Evolutionary conservation across 495 filamentous ascomycete species (phyloP), one percentile per base, ranked within the genome.

Genomic region (Penicillium ochrochloron): DNA sequence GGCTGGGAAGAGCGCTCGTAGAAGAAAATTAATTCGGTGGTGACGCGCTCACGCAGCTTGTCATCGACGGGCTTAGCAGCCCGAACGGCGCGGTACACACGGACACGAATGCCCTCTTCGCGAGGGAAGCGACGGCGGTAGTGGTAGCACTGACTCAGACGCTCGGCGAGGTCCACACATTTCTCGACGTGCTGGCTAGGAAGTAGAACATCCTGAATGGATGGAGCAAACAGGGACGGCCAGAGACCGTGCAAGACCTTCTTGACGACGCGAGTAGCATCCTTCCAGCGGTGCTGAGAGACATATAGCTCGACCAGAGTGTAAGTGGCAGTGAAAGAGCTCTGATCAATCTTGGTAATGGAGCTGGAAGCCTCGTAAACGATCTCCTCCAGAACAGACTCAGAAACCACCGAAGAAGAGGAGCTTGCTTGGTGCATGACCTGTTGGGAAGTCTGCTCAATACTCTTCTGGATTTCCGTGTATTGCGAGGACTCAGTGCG

Each of bases 251-350:
- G 73, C 23, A 79, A 61, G 8, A 76, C 72, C 65, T 66, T 70
- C 64, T 79, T 79, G 54, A 76, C 62, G 11, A 71, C 57, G 10
- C 66, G 69, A 17, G 73, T 77, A n/a, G 75, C 75, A 68, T 79
- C 75, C 23, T 74, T 73, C 75, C 75, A 79, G 41, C 74, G 69
- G 64, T 77, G 75, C 67, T 79, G 74, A 3, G 69, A 65, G 14
- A 70, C 63, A 60, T 75, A 79, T 25, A 68, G 63, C 44, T 71
- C 64, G 25, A 75, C 52, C 42, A 79, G 60, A 27, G 73, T 73
- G 34, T 62, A 65, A 9, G 70, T 70, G 14, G 75, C 71, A 41
- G 69, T 68, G 59, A 72, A 70, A 2, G 74, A 74, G 27, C 66
- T 73, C 61, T 78, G 61, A 54, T 75, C 68, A 21, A 70, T 59